Conservation (phyloP, 805 yeast genomes). For the Metschnikowia shivogae region DNA sequence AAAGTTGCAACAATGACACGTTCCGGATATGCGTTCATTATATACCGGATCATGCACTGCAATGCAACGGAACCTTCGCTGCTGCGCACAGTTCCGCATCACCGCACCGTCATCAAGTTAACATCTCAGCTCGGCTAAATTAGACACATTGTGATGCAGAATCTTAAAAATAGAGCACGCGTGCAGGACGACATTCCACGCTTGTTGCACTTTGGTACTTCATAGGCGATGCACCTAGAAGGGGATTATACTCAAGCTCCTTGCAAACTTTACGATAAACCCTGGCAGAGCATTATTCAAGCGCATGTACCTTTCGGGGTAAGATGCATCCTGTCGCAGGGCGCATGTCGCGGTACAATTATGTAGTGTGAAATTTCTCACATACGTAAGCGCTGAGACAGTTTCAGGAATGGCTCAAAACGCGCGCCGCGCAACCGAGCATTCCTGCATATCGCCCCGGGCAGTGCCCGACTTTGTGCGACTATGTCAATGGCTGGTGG, state of each 20-base stretch:
- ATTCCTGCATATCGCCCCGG: neutral
- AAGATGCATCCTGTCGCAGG: too few relatives aligned
- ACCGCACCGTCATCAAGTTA: neutral
- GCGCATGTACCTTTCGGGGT: too few relatives aligned
- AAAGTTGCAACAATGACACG: neutral
- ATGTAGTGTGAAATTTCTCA: neutral
- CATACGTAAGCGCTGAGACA: neutral
- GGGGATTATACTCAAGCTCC: too few relatives aligned
- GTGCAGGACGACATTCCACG: neutral
- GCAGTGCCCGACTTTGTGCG: neutral
- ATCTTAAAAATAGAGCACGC: neutral
- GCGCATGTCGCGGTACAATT: neutral
- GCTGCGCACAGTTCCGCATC: neutral
- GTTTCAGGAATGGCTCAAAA: neutral
- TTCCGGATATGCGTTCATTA: too few relatives aligned
- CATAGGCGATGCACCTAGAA: neutral
- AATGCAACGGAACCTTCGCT: neutral
- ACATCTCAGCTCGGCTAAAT: conserved; percentile 2
- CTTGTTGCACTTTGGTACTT: too few relatives aligned
- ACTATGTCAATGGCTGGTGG: neutral
- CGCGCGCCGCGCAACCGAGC: conserved; percentile 1
- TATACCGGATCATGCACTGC: neutral
- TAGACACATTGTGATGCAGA: conserved; percentile 1
- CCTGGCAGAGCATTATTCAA: too few relatives aligned
- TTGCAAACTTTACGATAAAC: too few relatives aligned